phyloP scores from a whole-genome alignment of 768 basidiomycete genomes.

The Boletus sp. region DNA sequence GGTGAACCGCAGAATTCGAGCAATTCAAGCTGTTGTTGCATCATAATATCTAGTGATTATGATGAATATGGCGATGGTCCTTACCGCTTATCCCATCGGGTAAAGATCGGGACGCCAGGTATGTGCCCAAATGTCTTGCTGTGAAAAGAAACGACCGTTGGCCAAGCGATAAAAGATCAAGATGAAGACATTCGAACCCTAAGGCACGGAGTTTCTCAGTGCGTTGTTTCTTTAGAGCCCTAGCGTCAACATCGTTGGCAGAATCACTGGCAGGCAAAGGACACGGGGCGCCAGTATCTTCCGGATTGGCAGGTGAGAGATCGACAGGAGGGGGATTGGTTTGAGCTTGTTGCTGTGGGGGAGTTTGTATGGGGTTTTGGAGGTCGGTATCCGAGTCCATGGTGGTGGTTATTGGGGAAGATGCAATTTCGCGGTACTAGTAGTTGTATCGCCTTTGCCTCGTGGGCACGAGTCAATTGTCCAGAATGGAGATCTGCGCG shows the following conservation, averaged over 20 bases:
- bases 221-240: not conserved
- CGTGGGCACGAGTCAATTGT: not conserved
- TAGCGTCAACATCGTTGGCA: too few relatives aligned
- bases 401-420: constrained; percentile 19
- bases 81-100: constrained; percentile 18
- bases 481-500: not conserved
- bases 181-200: not conserved
- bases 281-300: not conserved
- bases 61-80: not conserved
- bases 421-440: too few relatives aligned
- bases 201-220: not conserved
- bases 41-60: not conserved
- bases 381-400: not conserved
- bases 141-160: not conserved
- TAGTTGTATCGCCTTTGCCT: not conserved
- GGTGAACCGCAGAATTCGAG: constrained; percentile 17
- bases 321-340: not conserved
- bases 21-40: constrained; percentile 5
- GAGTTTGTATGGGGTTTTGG: not conserved
- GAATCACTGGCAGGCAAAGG: not conserved
- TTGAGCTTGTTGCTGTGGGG: not conserved
- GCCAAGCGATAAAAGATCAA: not conserved
- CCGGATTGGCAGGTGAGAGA: not conserved
- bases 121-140: constrained; percentile 27
- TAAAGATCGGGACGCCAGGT: constrained; percentile 22